Percentiles rank a stretch among this genome's conserved stretches.
phyloP scores from a whole-genome alignment of 805 yeast genomes.

The Candida morakotiae region DNA sequence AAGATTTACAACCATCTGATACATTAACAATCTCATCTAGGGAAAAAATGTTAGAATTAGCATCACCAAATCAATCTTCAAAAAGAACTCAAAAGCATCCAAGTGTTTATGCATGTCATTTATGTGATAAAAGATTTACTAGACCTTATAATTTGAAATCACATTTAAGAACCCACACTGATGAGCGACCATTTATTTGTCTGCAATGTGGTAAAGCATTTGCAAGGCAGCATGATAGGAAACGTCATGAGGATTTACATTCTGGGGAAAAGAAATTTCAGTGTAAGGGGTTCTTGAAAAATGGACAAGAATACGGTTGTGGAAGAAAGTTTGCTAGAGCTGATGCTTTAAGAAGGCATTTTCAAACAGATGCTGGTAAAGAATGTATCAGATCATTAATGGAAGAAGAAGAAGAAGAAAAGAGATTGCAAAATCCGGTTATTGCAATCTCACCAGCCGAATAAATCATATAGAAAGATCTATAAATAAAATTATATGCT shows the following conservation, averaged over 20 bases:
- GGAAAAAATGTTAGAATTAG: slow-evolving; percentile 63
- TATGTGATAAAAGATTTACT: slow-evolving; percentile 85
- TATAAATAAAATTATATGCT: no score
- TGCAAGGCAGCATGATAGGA: slow-evolving; percentile 44
- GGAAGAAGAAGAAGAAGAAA: slow-evolving; percentile 37
- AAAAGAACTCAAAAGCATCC: slow-evolving; percentile 69
- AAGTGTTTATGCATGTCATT: slow-evolving; percentile 68
- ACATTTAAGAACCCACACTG: slow-evolving; percentile 86
- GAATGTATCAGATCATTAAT: slow-evolving; percentile 36
- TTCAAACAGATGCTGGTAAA: slow-evolving; percentile 45
- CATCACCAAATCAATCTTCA: slow-evolving; percentile 49
- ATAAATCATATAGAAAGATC: not conserved
- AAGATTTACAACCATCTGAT: slow-evolving; percentile 11
- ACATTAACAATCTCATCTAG: slow-evolving; percentile 25
- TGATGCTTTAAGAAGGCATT: slow-evolving; percentile 42
- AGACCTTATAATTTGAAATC: slow-evolving; percentile 91
- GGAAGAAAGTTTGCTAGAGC: slow-evolving; percentile 45
- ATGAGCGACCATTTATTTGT: slow-evolving; percentile 75
- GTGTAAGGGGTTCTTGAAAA: slow-evolving; percentile 61
- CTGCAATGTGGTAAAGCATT: slow-evolving; percentile 74
- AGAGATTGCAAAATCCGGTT: slow-evolving; percentile 3
- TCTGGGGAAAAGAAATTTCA: slow-evolving; percentile 72
- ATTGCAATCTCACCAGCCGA: not conserved
- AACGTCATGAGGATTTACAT: slow-evolving; percentile 53
- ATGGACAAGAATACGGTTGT: slow-evolving; percentile 48